These are phyloP conservation scores for Fusarium sp. DNA, from an alignment of 2,329 filamentous ascomycete species.

Conservation along the genomic window DNA sequence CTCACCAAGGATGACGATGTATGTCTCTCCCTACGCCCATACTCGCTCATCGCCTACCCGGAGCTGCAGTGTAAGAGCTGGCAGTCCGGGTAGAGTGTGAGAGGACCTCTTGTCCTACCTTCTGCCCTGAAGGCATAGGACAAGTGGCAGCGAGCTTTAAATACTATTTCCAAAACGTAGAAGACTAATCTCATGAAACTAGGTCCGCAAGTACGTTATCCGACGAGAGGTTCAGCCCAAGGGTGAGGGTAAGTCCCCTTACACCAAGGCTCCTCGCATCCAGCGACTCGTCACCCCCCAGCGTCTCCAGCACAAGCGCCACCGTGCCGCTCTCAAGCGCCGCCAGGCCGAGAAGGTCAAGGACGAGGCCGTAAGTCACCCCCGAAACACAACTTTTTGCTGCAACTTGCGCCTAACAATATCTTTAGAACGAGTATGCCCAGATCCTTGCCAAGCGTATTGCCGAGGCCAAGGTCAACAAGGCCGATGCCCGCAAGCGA, in stretches of 20 bases:
- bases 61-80: constrained; percentile 59
- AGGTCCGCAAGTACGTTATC: constrained; percentile 99
- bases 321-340: constrained; percentile 97
- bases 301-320: constrained; percentile 99
- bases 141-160: constrained; percentile 43
- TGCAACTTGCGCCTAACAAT: background rate
- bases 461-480: constrained; percentile 92
- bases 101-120: constrained; percentile 52
- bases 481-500: constrained; percentile 95
- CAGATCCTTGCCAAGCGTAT: constrained; percentile 97
- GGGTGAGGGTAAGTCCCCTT: constrained; percentile 96
- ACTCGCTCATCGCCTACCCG: constrained; percentile 78
- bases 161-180: constrained; percentile 28
- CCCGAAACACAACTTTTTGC: no score
- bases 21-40: constrained; percentile 72
- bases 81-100: constrained; percentile 71
- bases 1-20: constrained; percentile 99
- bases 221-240: constrained; percentile 97
- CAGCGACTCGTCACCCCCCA: constrained; percentile 99
- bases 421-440: constrained; percentile 89
- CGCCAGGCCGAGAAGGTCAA: constrained; percentile 96
- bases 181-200: constrained; percentile 57
- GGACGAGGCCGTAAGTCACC: constrained; percentile 91
- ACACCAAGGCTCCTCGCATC: constrained; percentile 99
- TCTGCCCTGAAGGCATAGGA: constrained; percentile 13